Conservation (phyloP, 768 basidiomycete genomes). For the Thelephora ganbajun region DNA sequence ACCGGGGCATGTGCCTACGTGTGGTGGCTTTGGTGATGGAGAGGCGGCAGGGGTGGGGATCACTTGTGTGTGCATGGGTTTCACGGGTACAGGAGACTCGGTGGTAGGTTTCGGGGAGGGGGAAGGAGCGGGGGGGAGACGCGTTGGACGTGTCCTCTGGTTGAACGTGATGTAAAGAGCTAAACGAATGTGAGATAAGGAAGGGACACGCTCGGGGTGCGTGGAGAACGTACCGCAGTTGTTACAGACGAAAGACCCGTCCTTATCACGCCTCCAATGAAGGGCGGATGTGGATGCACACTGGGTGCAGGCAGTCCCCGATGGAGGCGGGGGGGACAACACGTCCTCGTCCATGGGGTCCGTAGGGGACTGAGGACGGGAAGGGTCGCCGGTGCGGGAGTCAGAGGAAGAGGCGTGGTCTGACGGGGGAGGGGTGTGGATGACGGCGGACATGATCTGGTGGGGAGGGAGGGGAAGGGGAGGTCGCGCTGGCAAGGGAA, state of each 20-base stretch:
- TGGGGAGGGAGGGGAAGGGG: conserved; percentile 1
- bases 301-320: conserved; percentile 36
- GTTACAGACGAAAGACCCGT: conserved; percentile 80
- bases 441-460: conserved; percentile 4
- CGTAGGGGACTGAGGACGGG: conserved; percentile 9
- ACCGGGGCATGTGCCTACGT: conserved; percentile 82
- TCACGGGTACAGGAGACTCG: conserved; percentile 9
- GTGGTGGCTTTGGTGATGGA: conserved; percentile 7
- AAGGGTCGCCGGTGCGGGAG: conserved; percentile 12
- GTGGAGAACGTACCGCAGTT: conserved; percentile 62
- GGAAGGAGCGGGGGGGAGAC: conserved; percentile 25
- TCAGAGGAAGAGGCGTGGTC: conserved; percentile 8
- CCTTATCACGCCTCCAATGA: conserved; percentile 70
- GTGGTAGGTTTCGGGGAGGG: background rate
- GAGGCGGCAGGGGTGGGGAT: conserved; percentile 12
- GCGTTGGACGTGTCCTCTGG: conserved; percentile 58
- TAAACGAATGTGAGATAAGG: conserved; percentile 1
- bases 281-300: conserved; percentile 71
- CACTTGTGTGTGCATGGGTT: conserved; percentile 8
- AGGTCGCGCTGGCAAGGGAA: background rate
- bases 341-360: background rate
- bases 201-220: conserved; percentile 4
- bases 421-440: conserved; percentile 15
- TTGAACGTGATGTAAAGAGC: conserved; percentile 61
- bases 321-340: background rate